A percentile compares a stretch with the other conserved stretches of the same genome.
Conservation (phyloP, 2,329 filamentous ascomycete species). For the Knufia petricola region DNA sequence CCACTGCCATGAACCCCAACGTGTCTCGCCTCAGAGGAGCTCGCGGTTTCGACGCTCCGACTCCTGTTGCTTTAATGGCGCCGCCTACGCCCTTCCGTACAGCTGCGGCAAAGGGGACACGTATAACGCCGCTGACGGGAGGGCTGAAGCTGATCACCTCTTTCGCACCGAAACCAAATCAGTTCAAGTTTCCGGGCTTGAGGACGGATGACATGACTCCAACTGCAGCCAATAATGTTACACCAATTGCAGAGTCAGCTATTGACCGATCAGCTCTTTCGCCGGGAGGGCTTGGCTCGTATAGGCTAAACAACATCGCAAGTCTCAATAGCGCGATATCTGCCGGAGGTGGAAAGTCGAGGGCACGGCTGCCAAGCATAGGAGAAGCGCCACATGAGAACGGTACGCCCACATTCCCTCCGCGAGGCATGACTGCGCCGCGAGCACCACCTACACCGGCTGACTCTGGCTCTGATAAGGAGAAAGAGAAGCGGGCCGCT, state of each 20-base stretch:
- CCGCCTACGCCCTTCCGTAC: conserved; percentile 22
- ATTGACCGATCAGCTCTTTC: conserved; percentile 51
- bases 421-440: conserved; percentile 27
- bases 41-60: conserved; percentile 41
- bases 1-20: conserved; percentile 18
- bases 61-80: conserved; percentile 37
- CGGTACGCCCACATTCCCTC: conserved; percentile 28
- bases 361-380: conserved; percentile 65
- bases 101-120: conserved; percentile 32
- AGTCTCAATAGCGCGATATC: conserved; percentile 61
- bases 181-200: conserved; percentile 52
- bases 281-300: conserved; percentile 56
- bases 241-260: conserved; percentile 75
- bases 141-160: conserved; percentile 85
- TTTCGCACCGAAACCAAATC: conserved; percentile 48
- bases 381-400: conserved; percentile 55
- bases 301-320: conserved; percentile 49
- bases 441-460: conserved; percentile 32
- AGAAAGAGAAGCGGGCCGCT: conserved; percentile 27
- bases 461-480: conserved; percentile 41
- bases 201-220: conserved; percentile 56
- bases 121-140: conserved; percentile 64
- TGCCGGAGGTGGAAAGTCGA: conserved; percentile 45
- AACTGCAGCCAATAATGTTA: conserved; percentile 65
- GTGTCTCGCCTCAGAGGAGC: conserved; percentile 21